phyloP scores from a whole-genome alignment of 371 early-diverging fungal species.

The Actinomucor elegans region DNA sequence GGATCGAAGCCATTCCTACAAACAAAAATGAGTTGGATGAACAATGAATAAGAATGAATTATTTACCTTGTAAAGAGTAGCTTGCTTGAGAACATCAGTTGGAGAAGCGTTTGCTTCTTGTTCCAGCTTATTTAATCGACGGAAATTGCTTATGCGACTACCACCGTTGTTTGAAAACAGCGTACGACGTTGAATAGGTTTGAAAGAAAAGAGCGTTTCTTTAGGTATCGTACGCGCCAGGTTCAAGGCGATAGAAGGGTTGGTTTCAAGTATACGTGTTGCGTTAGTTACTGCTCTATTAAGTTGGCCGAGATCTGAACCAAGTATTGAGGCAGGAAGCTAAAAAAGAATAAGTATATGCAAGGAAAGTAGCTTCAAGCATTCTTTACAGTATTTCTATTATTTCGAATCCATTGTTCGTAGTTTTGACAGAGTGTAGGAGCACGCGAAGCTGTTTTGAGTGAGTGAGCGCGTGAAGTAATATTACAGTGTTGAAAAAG shows the following conservation, averaged over 20 bases:
- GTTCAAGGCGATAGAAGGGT: constrained; percentile 9
- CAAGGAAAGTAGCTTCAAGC: neutral
- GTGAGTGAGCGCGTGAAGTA: constrained; percentile 7
- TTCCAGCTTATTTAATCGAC: constrained; percentile 48
- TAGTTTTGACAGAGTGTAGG: constrained; percentile 6
- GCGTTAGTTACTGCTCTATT: constrained; percentile 15
- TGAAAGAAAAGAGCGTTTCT: neutral
- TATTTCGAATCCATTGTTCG: constrained; percentile 18
- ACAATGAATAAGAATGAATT: neutral
- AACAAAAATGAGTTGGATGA: neutral
- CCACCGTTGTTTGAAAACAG: constrained; percentile 12
- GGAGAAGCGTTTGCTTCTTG: constrained; percentile 67
- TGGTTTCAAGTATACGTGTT: constrained; percentile 7
- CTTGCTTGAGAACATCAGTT: constrained; percentile 64
- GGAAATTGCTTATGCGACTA: constrained; percentile 18
- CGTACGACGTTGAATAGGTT: constrained; percentile 10
- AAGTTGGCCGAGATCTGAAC: constrained; percentile 8
- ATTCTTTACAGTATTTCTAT: constrained; percentile 16
- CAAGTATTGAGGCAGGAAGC: constrained; percentile 16
- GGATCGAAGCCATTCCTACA: constrained; percentile 63
- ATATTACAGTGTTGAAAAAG: constrained; percentile 22
- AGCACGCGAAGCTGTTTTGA: too few relatives aligned
- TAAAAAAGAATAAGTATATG: neutral
- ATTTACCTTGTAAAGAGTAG: constrained; percentile 69
- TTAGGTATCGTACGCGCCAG: constrained; percentile 9